A percentile compares a stretch with the other conserved stretches of the same genome.
These are phyloP conservation scores for Quercus rubra DNA, from an alignment of 306 rosid species.

Conservation along the genomic window DNA sequence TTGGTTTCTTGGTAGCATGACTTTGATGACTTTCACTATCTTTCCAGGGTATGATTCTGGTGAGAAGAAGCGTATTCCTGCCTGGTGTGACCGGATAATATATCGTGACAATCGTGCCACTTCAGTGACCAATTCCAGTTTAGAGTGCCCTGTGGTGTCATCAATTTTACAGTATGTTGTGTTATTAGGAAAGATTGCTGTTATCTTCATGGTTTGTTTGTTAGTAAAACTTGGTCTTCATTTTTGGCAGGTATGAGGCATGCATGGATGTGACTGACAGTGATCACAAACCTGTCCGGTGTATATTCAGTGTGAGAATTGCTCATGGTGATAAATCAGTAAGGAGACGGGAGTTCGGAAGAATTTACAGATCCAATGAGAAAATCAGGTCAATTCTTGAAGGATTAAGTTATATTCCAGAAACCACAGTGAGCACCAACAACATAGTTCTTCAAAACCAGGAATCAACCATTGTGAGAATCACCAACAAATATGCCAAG, in stretches of 20 bases:
- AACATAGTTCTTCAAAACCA: slow-evolving; percentile 68
- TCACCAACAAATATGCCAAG: slow-evolving; percentile 58
- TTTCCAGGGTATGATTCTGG: slow-evolving; percentile 92
- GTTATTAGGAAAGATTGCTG: slow-evolving; percentile 13
- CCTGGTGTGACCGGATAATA: slow-evolving; percentile 98
- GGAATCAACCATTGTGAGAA: slow-evolving; percentile 51
- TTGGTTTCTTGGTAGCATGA: neutral
- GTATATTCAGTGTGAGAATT: slow-evolving; percentile 73
- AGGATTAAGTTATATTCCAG: slow-evolving; percentile 62
- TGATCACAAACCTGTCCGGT: slow-evolving; percentile 96
- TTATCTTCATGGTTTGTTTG: neutral
- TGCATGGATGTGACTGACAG: slow-evolving; percentile 98
- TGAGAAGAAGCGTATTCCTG: slow-evolving; percentile 97
- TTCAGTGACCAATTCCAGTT: slow-evolving; percentile 57
- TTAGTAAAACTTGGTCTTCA: slow-evolving; percentile 21
- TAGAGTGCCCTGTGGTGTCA: slow-evolving; percentile 86
- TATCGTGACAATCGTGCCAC: slow-evolving; percentile 81
- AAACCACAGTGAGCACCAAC: slow-evolving; percentile 56
- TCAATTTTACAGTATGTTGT: slow-evolving; percentile 77
- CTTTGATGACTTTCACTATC: slow-evolving; percentile 1
- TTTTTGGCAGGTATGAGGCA: slow-evolving; percentile 79
- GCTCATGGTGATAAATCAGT: slow-evolving; percentile 84
- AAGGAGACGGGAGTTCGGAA: slow-evolving; percentile 81
- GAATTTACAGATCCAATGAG: slow-evolving; percentile 56
- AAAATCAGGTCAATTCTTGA: slow-evolving; percentile 64